Conservation (phyloP, 352 stramenopile species). For the Globisporangium solare region DNA sequence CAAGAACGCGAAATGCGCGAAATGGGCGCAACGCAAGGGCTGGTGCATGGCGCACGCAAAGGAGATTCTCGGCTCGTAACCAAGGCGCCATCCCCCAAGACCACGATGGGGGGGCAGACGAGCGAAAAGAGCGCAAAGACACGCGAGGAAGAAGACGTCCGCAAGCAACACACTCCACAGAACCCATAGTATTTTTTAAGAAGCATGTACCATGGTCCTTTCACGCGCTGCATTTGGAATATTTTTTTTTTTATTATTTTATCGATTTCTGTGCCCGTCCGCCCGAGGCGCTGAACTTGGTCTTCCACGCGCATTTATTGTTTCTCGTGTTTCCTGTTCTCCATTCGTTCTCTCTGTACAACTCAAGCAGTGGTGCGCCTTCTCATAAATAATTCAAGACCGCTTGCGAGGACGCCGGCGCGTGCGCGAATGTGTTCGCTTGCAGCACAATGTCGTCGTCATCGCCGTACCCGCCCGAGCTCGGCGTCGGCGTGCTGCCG, state of each 20-base stretch:
- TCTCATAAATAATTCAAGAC: slow-evolving; percentile 71
- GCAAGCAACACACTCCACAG: neutral
- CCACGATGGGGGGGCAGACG: neutral
- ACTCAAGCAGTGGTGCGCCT: too few species aligned
- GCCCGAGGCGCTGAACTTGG: too few species aligned
- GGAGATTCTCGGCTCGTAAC: slow-evolving; percentile 46
- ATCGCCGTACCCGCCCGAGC: slow-evolving; percentile 15
- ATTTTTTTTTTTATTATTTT: slow-evolving; percentile 14
- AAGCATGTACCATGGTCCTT: slow-evolving; percentile 2
- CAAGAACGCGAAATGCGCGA: slow-evolving; percentile 74
- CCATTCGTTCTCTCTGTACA: too few species aligned
- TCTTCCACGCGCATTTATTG: too few species aligned
- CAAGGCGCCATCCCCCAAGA: neutral
- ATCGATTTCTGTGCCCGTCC: too few species aligned
- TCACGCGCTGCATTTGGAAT: neutral
- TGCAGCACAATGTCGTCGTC: slow-evolving; percentile 12
- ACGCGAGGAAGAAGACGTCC: neutral
- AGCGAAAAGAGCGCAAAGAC: neutral
- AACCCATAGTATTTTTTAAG: slow-evolving; percentile 8
- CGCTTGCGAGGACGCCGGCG: slow-evolving; percentile 18
- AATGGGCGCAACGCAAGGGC: slow-evolving; percentile 85
- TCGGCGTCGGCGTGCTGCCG: slow-evolving; percentile 19
- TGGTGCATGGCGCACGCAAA: slow-evolving; percentile 89
- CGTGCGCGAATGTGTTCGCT: slow-evolving; percentile 10
- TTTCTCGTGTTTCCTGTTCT: too few species aligned